phyloP scores from a whole-genome alignment of 441 rosid species.

The Breynia disticha region DNA sequence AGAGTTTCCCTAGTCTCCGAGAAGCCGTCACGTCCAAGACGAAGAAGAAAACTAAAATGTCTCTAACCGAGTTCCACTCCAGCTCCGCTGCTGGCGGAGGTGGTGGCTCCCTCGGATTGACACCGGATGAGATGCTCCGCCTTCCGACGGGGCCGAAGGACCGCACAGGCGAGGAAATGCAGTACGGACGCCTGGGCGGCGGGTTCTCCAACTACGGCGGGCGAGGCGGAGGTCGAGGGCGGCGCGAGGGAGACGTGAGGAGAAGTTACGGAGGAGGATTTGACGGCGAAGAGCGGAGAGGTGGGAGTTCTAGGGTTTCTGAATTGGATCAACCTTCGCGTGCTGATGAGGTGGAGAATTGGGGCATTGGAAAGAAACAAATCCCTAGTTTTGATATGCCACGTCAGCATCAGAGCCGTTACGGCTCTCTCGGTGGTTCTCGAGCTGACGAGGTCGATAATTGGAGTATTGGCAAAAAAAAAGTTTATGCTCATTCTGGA shows the following conservation, averaged over 20 bases:
- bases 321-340: slow-evolving; percentile 74
- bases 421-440: slow-evolving; percentile 46
- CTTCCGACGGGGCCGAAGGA: slow-evolving; percentile 91
- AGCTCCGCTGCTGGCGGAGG: slow-evolving; percentile 14
- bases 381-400: slow-evolving; percentile 45
- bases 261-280: slow-evolving; percentile 55
- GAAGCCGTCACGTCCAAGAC: slow-evolving; percentile 58
- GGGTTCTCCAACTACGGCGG: slow-evolving; percentile 68
- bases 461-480: slow-evolving; percentile 50
- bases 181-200: slow-evolving; percentile 68
- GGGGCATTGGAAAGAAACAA: slow-evolving; percentile 60
- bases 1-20: slow-evolving; percentile 63
- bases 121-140: slow-evolving; percentile 64
- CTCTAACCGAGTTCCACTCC: slow-evolving; percentile 42
- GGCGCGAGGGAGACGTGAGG: slow-evolving; percentile 49
- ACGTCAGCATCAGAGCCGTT: slow-evolving; percentile 51
- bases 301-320: slow-evolving; percentile 65
- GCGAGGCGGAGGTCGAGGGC: slow-evolving; percentile 42
- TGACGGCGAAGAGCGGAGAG: slow-evolving; percentile 77
- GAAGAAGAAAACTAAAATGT: slow-evolving; percentile 77
- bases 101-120: slow-evolving; percentile 32
- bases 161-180: slow-evolving; percentile 86
- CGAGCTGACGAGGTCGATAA: slow-evolving; percentile 48
- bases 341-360: slow-evolving; percentile 74
- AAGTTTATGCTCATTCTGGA: no score